Evolutionary conservation across 352 stramenopile genomes (phyloP), one percentile per base, ranked within the genome.

Genomic region (Globisporangium acanthophoron): DNA sequence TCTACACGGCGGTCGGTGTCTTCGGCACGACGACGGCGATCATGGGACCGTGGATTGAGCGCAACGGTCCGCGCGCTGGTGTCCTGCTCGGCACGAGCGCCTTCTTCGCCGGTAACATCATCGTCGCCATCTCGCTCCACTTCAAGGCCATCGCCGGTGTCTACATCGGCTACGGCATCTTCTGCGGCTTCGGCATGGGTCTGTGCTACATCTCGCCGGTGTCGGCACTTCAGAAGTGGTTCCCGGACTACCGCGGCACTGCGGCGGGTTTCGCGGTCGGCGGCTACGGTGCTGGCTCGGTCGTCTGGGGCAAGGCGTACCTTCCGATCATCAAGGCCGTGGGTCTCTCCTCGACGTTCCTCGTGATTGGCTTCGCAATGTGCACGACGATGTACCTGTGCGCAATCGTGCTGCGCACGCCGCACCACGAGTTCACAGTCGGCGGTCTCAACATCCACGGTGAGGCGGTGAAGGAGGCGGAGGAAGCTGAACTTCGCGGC

Each of bases 191-290:
- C 13, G 80, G 80, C 45, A 78, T 76, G 33, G 80, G 80, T 9
- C 51, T 91, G 21, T 87, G 78, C 74, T 90, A 90, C 67, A 87
- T 91, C 54, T 88, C 78, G 4, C 80, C 80, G 3, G 80, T 91
- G 11, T 86, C 74, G n/a, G 69, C 78, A 16, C 62, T 91, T 6
- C 79, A 89, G 61, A 87, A 89, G 49, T 91, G 80, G 80, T 91
- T 91, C 63, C 80, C 80, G 9, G 80, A 91, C 61, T 84, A 87
- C 56, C 76, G 80, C 18, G 80, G 80, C 18, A 79, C 74, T 12
- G 80, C 80, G 20, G 80, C 80, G 8, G 80, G 80, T 15, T 89
- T 91, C 46, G 80, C 80, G 9, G 75, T 90, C 3, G 77, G 69
- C 9, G 77, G 78, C 12, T 87, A 84, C 54, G 80, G 80, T 46